Evolutionary conservation across 345 rosid genomes (phyloP).

Genomic region (Laguncularia racemosa): DNA sequence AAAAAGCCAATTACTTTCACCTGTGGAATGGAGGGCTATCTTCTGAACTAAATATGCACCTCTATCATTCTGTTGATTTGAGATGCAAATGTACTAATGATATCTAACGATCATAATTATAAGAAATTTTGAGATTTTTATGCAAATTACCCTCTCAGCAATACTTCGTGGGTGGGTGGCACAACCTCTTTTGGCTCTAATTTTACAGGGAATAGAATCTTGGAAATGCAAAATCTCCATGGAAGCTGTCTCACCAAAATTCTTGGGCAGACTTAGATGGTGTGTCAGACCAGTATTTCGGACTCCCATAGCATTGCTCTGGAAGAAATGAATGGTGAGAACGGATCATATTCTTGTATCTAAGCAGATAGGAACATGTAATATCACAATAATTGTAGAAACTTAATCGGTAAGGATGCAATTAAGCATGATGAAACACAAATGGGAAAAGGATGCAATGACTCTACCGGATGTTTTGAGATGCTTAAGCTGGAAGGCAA

Average conservation of each 20-base stretch:
- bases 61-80: neutral
- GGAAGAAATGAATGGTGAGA: constrained; percentile 13
- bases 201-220: constrained; percentile 62
- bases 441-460: constrained; percentile 1
- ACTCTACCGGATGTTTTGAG: constrained; percentile 24
- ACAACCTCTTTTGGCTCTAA: constrained; percentile 73
- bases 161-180: constrained; percentile 94
- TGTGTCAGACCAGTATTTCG: constrained; percentile 37
- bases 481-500: constrained; percentile 15
- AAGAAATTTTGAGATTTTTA: neutral
- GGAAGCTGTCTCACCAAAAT: constrained; percentile 35
- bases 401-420: too few species aligned
- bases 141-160: constrained; percentile 65
- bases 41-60: too few species aligned
- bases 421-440: neutral
- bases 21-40: too few species aligned
- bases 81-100: neutral
- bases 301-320: constrained; percentile 33
- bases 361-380: too few species aligned
- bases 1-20: constrained; percentile 2
- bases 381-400: too few species aligned
- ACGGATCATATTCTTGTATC: neutral
- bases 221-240: constrained; percentile 45
- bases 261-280: constrained; percentile 58
- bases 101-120: too few species aligned